phyloP scores from a whole-genome alignment of 2,329 filamentous ascomycete species.

The Calonectria hongkongensis region DNA sequence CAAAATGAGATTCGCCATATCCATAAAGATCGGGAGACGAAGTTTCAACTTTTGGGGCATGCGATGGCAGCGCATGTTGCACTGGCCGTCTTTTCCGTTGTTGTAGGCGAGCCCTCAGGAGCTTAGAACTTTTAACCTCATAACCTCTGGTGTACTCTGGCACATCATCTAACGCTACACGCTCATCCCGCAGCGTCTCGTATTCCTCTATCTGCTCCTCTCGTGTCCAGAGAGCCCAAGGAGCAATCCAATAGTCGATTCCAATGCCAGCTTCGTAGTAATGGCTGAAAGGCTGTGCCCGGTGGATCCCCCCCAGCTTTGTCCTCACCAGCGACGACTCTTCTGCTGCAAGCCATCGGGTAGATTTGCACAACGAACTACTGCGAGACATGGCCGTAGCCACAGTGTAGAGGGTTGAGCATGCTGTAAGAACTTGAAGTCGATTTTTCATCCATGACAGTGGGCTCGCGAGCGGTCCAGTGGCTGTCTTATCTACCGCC shows the following conservation, averaged over 20 bases:
- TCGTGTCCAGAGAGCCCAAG: conserved; percentile 7
- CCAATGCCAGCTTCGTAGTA: conserved; percentile 9
- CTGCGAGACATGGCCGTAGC: conserved; percentile 8
- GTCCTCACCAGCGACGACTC: background rate
- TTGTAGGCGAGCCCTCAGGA: background rate
- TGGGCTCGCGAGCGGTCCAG: background rate
- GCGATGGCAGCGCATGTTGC: background rate
- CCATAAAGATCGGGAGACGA: background rate
- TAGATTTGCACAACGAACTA: background rate
- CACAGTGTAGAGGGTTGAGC: background rate
- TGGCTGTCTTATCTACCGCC: background rate
- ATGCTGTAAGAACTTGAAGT: background rate
- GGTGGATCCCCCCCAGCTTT: conserved; percentile 5
- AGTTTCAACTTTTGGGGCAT: background rate
- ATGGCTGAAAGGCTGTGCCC: conserved; percentile 10
- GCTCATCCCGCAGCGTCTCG: background rate
- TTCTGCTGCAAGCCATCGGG: background rate
- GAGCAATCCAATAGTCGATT: background rate
- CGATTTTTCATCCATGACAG: conserved; percentile 14
- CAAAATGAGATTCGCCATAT: conserved; percentile 1
- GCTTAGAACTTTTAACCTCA: background rate
- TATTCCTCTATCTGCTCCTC: conserved; percentile 14
- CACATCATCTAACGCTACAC: background rate
- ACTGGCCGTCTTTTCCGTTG: background rate
- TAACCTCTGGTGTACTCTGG: background rate